phyloP scores from a whole-genome alignment of 2,329 filamentous ascomycete species.

The Stachybotrys chartarum region DNA sequence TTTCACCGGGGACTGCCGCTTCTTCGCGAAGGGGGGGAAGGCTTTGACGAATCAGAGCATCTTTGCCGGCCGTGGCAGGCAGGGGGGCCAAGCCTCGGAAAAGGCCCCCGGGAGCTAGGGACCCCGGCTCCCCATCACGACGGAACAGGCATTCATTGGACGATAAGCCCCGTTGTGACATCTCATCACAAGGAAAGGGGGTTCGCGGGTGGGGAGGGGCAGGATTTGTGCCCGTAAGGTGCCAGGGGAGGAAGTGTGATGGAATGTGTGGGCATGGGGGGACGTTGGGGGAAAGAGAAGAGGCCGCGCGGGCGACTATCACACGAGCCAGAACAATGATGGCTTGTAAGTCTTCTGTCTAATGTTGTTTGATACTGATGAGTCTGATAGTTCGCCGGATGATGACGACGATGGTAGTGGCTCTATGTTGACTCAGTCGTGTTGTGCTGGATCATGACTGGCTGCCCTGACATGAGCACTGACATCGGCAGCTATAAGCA shows the following conservation, averaged over 20 bases:
- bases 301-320: background rate
- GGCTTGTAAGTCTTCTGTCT: too few relatives aligned
- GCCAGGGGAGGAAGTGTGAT: background rate
- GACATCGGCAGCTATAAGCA: too few relatives aligned
- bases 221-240: background rate
- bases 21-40: background rate
- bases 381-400: too few relatives aligned
- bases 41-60: background rate
- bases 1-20: background rate
- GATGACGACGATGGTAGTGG: too few relatives aligned
- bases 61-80: background rate
- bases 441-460: too few relatives aligned
- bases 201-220: background rate
- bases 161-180: background rate
- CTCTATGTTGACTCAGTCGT: too few relatives aligned
- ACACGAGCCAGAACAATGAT: background rate
- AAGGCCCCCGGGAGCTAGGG: slow-evolving; percentile 15
- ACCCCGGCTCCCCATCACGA: slow-evolving; percentile 16
- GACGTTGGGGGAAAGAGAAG: background rate
- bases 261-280: background rate
- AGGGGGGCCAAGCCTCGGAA: slow-evolving; percentile 4
- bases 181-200: background rate
- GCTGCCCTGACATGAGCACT: too few relatives aligned
- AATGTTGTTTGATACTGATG: too few relatives aligned
- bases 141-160: slow-evolving; percentile 19